Conservation (phyloP, 2,329 filamentous ascomycete genomes). For the Setomelanomma holmii region DNA sequence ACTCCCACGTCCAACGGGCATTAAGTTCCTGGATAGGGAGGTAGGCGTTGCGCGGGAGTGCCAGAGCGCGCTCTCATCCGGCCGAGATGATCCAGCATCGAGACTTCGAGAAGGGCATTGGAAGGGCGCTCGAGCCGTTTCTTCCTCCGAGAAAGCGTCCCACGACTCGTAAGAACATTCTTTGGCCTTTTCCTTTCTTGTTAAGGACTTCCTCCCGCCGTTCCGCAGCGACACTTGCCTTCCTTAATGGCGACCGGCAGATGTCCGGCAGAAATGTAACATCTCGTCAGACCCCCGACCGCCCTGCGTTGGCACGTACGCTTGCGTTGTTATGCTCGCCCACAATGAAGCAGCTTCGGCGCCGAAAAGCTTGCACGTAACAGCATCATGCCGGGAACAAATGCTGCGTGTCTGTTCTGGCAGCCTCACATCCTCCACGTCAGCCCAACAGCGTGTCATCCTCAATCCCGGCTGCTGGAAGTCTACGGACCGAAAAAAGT, state of each 20-base stretch:
- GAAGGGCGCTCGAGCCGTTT: constrained; percentile 41
- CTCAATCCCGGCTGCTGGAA: constrained; percentile 19
- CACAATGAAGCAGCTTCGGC: constrained; percentile 12
- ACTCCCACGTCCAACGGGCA: not conserved
- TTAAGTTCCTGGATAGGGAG: constrained; percentile 10
- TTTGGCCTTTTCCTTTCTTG: not conserved
- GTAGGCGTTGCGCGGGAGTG: constrained; percentile 10
- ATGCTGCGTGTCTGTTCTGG: too few relatives aligned
- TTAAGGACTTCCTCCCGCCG: constrained; percentile 15
- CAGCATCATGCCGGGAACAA: constrained; percentile 12
- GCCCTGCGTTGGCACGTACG: constrained; percentile 13
- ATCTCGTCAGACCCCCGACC: constrained; percentile 20
- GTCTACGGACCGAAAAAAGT: not conserved
- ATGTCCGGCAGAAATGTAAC: constrained; percentile 27
- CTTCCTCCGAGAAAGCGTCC: constrained; percentile 11
- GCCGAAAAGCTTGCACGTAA: constrained; percentile 13
- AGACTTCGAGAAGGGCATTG: constrained; percentile 32
- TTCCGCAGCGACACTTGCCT: constrained; percentile 19
- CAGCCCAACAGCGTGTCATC: constrained; percentile 21
- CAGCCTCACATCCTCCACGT: constrained; percentile 24
- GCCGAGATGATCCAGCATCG: constrained; percentile 23
- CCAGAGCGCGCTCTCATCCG: constrained; percentile 8
- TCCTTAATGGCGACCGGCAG: constrained; percentile 24
- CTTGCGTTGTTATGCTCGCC: constrained; percentile 23
- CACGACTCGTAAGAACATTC: constrained; percentile 8